Base-by-base conservation (phyloP, 2,329 filamentous ascomycete species). In the Colletotrichum acutatum region DNA sequence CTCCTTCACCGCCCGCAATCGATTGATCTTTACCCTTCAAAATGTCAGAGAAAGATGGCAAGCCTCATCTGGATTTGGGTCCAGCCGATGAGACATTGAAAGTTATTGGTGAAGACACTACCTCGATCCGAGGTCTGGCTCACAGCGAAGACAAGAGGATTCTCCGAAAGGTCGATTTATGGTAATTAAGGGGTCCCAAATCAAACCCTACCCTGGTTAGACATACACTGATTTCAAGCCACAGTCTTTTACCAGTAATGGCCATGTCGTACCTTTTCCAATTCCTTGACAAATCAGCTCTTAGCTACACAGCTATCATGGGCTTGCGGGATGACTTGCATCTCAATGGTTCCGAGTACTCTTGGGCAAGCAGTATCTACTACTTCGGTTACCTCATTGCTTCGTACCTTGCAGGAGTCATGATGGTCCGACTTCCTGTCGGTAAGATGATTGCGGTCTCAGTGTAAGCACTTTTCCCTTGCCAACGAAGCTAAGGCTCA, bases 211-310 rank as follows among this genome's bases (percentile, higher is more conserved):
- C 24, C 19, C 19, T 4, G 24, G 16, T 32, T 5, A 16, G 22
- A 53, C 30, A 34, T 11, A 4, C 16, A 6, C 42, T 69, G n/a
- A 90, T 89, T 0, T 73, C 77, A 74, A 30, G 16, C 24, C 14
- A 42, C 37, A 86, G 85, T 80, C 75, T 90, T 34, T 85, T 91
- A 79, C 90, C 85, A 4, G 72, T 86, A 71, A 84, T 87, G 83
- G 88, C 57, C 37, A 56, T 66, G 63, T 67, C 42, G 22, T 71
- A 71, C 32, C 64, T 71, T 11, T 67, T 71, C 24, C 68, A 71
- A 26, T 71, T 66, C 22, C 64, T 67, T 28, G 68, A 71, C 56
- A 67, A 71, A 49, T 61, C 63, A 0, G 86, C 86, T 0, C 80
- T 71, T 12, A 71, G 57, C 19, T 88, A 87, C 77, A 85, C 86